Base-by-base conservation (phyloP, 768 basidiomycete genomes). In the Naematelia aurantialba region DNA sequence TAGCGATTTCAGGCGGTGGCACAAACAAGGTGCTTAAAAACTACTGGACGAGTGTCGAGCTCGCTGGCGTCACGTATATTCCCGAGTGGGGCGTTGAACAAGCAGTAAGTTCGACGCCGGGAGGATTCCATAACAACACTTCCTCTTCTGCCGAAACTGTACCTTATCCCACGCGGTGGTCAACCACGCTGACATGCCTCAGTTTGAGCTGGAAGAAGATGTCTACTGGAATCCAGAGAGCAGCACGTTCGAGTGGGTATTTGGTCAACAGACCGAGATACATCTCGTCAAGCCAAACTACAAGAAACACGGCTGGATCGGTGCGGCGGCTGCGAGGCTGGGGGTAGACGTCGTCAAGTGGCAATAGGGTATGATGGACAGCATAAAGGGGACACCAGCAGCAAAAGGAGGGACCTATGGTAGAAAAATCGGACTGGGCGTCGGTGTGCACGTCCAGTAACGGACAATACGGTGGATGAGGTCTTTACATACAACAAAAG, bases 21-120 rank as follows among this genome's bases (percentile, higher is more conserved):
- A 81, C 82, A 31, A 74, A 83, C 42, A 76, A 75, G 5, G 79
- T 83, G 24, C 75, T 83, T 25, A 78, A 81, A 4, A 74, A 82
- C 54, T 82, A 82, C 12, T 83, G 81, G 72, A 83, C 83, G 64
- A 81, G 80, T 72, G 80, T 84, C 59, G 82, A 84, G 63, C 77
- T 83, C 13, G 81, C 80, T 55, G 82, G 82, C 4, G 80, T 79
- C 62, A 80, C 80, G 56, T 81, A 79, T 53, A 77, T 83, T 17
- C 78, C 80, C 8, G 83, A 83, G 61, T 79, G 81, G 49, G 81
- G 81, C 56, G 78, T 80, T 61, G 80, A 80, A 0, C 74, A 67
- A 45, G 5, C 21, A 3, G 65, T 63, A 39, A 60, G 62, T 54
- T 11, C 1, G 21, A 17, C 14, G 4, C 44, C n/a, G n/a, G n/a